Evolutionary conservation across 2,329 filamentous ascomycete species (phyloP), one percentile per base, ranked within the genome.

Genomic region (Raffaelea ambrosiae): DNA sequence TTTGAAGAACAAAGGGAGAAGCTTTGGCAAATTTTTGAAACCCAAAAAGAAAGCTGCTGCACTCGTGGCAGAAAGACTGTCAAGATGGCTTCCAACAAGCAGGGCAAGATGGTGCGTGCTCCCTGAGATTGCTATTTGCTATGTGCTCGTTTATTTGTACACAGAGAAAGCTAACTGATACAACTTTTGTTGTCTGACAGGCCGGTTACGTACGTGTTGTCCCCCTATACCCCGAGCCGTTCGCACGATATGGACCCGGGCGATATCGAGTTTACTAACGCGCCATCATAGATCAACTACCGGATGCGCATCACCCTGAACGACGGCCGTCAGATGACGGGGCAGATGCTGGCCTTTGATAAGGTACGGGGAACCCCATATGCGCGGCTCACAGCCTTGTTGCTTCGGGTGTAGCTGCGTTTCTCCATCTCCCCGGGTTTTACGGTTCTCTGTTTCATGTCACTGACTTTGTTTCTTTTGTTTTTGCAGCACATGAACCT

Each of bases 321-420:
- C 63, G 93, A 98, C 72, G 88, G 88, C 55, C 84, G 93, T 62
- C 88, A 96, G 68, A 94, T 98, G 83, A 90, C 89, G 38, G 93
- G 90, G 53, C 89, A 97, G 68, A 95, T 98, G 88, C 80, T 98
- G 58, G 93, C 93, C 47, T 98, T 97, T 62, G 93, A 98, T 69
- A 97, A 97, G 50, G 50, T 49, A 29, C 26, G 13, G 13, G 13
- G 3, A 33, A 10, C 10, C 19, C 10, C 21, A 21, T 26, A 3
- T 29, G n/a, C n/a, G n/a, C n/a, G n/a, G n/a, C n/a, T n/a, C n/a
- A n/a, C n/a, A n/a, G n/a, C n/a, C n/a, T n/a, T n/a, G n/a, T n/a
- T n/a, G n/a, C n/a, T n/a, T n/a, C n/a, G n/a, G n/a, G n/a, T n/a
- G n/a, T n/a, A n/a, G n/a, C 40, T n/a, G 11, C 39, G n/a, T n/a